Conservation (phyloP, 345 rosid species). For the Eucalyptus regnans region DNA sequence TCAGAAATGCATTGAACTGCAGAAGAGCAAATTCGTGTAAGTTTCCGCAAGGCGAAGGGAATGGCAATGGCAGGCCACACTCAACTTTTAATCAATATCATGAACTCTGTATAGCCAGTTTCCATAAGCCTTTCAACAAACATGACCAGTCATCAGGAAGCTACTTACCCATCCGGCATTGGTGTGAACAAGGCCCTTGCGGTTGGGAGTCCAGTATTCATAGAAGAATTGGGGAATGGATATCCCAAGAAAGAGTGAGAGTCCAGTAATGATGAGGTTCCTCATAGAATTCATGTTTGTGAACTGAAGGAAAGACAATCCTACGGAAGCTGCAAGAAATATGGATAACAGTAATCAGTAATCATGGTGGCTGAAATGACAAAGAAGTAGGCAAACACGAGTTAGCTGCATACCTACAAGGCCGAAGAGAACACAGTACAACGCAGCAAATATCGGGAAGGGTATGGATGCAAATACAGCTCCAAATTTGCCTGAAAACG, state of each 20-base stretch:
- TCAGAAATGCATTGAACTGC: conserved; percentile 82
- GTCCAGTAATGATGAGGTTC: conserved; percentile 73
- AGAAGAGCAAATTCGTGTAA: conserved; percentile 1
- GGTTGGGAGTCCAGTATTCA: conserved; percentile 49
- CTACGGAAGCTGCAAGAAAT: conserved; percentile 61
- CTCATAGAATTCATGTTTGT: conserved; percentile 97
- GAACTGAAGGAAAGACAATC: conserved; percentile 92
- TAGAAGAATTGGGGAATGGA: conserved; percentile 78
- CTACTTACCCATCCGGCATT: conserved; percentile 67
- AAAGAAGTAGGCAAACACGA: background rate
- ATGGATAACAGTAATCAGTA: background rate
- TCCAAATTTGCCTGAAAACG: conserved; percentile 76
- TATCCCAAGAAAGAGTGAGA: conserved; percentile 79
- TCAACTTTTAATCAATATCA: background rate
- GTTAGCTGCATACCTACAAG: conserved; percentile 47
- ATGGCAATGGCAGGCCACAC: background rate
- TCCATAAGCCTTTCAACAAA: background rate
- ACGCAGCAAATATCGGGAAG: conserved; percentile 77
- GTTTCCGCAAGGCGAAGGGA: background rate
- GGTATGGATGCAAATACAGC: conserved; percentile 98
- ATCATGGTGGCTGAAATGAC: background rate
- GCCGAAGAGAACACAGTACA: conserved; percentile 82
- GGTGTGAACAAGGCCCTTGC: conserved; percentile 71
- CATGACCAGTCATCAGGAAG: background rate
- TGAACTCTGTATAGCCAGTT: background rate